Evolutionary conservation across 306 rosid genomes (phyloP).

Genomic region (Cicer judaicum): DNA sequence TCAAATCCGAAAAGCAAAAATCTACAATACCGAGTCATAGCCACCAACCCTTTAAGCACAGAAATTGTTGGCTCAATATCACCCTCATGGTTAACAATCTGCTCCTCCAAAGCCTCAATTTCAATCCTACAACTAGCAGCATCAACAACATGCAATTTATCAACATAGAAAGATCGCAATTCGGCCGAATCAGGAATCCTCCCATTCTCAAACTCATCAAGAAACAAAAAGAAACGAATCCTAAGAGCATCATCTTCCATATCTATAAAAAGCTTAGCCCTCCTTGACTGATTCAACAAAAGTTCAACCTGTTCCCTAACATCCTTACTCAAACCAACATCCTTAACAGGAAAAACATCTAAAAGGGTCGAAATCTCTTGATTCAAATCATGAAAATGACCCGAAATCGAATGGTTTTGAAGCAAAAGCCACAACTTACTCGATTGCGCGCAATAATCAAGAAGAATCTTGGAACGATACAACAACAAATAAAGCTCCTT

Average conservation of each 20-base stretch:
- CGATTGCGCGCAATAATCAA: slow-evolving; percentile 82
- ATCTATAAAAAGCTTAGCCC: slow-evolving; percentile 65
- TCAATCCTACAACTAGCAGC: slow-evolving; percentile 75
- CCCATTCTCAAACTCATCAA: slow-evolving; percentile 71
- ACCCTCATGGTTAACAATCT: slow-evolving; percentile 88
- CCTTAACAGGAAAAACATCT: slow-evolving; percentile 81
- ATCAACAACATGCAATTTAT: slow-evolving; percentile 59
- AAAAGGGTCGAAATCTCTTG: slow-evolving; percentile 84
- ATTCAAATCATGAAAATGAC: slow-evolving; percentile 90
- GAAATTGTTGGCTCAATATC: slow-evolving; percentile 81
- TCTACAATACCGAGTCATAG: slow-evolving; percentile 82
- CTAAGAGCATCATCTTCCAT: slow-evolving; percentile 65
- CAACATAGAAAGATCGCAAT: slow-evolving; percentile 59
- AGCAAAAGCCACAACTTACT: slow-evolving; percentile 94
- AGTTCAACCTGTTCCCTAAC: slow-evolving; percentile 85
- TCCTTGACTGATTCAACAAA: slow-evolving; percentile 72
- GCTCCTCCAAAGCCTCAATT: slow-evolving; percentile 91
- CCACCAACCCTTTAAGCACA: slow-evolving; percentile 86
- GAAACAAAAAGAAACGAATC: slow-evolving; percentile 56
- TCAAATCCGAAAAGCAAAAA: slow-evolving; percentile 86
- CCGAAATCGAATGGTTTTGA: slow-evolving; percentile 85
- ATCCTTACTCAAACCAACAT: slow-evolving; percentile 69
- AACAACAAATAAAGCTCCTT: slow-evolving; percentile 83
- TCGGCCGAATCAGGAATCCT: slow-evolving; percentile 59
- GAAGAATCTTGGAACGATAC: slow-evolving; percentile 84